Conservation (phyloP, 108 stramenopile species). For the Poteriospumella lacustris region DNA sequence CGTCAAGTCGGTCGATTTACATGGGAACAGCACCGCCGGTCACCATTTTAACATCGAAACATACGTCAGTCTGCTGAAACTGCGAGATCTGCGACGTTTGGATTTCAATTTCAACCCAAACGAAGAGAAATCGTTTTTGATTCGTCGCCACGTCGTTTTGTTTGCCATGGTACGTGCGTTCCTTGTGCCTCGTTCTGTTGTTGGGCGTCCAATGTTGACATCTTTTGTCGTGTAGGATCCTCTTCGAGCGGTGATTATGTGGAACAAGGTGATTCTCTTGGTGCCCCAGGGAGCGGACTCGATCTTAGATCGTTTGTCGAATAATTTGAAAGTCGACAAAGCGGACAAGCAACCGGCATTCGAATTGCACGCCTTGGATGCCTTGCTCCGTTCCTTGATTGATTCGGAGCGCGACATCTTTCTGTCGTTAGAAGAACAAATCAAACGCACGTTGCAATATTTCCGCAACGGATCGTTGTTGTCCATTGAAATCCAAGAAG, state of each 20-base stretch:
- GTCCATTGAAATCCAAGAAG: background rate
- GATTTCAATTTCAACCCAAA: slow-evolving; percentile 11
- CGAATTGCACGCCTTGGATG: slow-evolving; percentile 3
- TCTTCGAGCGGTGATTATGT: slow-evolving; percentile 3
- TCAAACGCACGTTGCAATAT: background rate
- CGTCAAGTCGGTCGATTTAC: no score
- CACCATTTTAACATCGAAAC: no score
- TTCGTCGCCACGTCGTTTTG: background rate
- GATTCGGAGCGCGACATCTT: background rate
- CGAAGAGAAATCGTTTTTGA: background rate
- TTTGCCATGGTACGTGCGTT: background rate
- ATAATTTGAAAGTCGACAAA: background rate
- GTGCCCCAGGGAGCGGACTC: background rate
- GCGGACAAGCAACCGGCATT: background rate
- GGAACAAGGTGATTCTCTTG: background rate
- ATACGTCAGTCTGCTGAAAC: background rate
- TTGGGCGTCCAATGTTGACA: background rate
- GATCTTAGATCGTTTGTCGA: no score
- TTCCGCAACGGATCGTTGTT: background rate
- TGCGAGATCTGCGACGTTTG: slow-evolving; percentile 16
- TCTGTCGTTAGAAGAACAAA: background rate
- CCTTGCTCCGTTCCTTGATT: background rate
- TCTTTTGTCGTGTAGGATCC: background rate
- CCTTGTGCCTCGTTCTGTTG: background rate
- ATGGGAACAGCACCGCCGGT: no score